A percentile compares a stretch with the other conserved stretches of the same genome.
These are phyloP conservation scores for Globisporangium alternatum DNA, from an alignment of 352 stramenopile species.

Conservation along the genomic window DNA sequence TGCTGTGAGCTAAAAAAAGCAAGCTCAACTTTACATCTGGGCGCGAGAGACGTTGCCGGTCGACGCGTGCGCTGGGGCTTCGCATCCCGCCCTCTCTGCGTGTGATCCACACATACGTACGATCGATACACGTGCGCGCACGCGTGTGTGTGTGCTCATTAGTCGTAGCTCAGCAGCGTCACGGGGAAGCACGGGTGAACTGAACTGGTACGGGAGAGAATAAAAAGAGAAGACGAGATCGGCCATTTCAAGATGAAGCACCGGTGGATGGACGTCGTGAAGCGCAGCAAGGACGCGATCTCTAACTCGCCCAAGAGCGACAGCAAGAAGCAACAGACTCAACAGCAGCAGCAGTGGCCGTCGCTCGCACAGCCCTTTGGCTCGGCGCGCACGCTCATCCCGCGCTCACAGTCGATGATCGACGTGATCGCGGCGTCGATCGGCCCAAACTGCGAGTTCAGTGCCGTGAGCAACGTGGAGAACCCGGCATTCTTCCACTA, in stretches of 20 bases:
- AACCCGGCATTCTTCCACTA: conserved; percentile 56
- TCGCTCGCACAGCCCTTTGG: conserved; percentile 23
- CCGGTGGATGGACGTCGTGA: conserved; percentile 71
- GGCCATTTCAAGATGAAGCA: conserved; percentile 43
- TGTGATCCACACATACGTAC: neutral
- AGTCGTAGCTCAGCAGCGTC: neutral
- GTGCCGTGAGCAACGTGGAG: conserved; percentile 22
- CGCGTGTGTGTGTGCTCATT: neutral
- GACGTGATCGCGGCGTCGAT: conserved; percentile 18
- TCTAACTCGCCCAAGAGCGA: conserved; percentile 25
- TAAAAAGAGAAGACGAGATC: neutral
- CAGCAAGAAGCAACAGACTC: conserved; percentile 4
- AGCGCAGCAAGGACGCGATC: conserved; percentile 44
- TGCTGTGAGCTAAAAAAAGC: too few species aligned
- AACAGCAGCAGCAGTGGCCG: conserved; percentile 17
- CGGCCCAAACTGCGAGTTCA: neutral
- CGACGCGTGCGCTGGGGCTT: too few species aligned
- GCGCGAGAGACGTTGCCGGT: too few species aligned
- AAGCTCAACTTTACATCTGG: too few species aligned
- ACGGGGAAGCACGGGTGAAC: neutral
- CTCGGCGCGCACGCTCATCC: conserved; percentile 11
- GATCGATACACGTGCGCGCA: neutral
- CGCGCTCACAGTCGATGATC: conserved; percentile 18
- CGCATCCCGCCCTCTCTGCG: neutral
- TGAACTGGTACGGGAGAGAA: neutral